A percentile compares a stretch with the other conserved stretches of the same genome.
Conservation (phyloP, 306 rosid genomes). For the Pterocarpus santalinus region DNA sequence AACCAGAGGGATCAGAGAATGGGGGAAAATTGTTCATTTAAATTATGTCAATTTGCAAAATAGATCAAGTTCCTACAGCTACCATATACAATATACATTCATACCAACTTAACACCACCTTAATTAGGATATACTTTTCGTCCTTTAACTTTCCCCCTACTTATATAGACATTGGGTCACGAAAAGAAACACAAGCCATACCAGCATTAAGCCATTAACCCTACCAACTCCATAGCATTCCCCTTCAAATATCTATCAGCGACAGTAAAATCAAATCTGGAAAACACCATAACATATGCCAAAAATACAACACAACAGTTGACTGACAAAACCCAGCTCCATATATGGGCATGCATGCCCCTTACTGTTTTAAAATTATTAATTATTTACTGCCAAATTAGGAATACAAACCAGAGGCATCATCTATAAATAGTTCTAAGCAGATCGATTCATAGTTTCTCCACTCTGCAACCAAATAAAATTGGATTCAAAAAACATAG, state of each 20-base stretch:
- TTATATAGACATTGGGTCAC: not conserved
- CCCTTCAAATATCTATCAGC: not conserved
- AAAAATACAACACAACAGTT: not conserved
- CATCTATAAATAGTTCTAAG: not conserved
- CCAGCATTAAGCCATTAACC: not conserved
- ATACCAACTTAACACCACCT: conserved; percentile 13
- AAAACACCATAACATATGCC: not conserved
- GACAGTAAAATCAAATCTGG: not conserved
- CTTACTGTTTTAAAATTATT: no score
- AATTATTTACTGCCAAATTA: no score
- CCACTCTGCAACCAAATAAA: not conserved
- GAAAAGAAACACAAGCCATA: not conserved
- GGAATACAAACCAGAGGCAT: not conserved
- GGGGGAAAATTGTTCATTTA: no score
- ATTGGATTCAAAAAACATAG: no score
- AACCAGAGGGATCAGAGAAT: conserved; percentile 18
- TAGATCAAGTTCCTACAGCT: conserved; percentile 3
- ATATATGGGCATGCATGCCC: no score
- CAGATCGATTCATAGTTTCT: not conserved
- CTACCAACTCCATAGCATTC: not conserved
- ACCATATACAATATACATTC: not conserved
- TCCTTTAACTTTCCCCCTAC: not conserved
- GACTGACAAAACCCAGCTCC: not conserved
- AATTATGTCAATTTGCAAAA: not conserved
- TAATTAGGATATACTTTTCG: not conserved